Conservation (phyloP, 2,329 filamentous ascomycete genomes). For the Alternaria arborescens region DNA sequence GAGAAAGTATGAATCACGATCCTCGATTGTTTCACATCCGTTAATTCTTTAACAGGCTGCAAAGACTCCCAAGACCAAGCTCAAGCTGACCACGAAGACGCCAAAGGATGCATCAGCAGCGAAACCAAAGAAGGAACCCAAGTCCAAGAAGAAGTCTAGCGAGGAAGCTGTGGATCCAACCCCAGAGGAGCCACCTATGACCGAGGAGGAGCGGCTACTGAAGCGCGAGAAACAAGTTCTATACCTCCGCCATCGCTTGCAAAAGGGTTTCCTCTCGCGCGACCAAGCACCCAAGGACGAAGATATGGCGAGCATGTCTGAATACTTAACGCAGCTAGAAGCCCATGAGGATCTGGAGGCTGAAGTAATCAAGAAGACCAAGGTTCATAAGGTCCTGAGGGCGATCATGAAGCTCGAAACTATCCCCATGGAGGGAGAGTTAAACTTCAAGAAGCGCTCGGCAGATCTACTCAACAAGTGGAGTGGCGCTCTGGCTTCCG, state of each 20-base stretch:
- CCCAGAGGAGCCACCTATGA: slow-evolving; percentile 62
- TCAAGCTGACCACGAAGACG: slow-evolving; percentile 56
- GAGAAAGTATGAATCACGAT: slow-evolving; percentile 58
- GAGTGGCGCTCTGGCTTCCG: slow-evolving; percentile 74
- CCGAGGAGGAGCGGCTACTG: slow-evolving; percentile 63
- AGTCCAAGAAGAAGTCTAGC: slow-evolving; percentile 60
- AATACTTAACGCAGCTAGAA: slow-evolving; percentile 83
- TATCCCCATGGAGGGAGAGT: slow-evolving; percentile 84
- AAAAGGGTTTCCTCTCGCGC: slow-evolving; percentile 88
- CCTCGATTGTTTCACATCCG: background rate
- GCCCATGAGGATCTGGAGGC: slow-evolving; percentile 82
- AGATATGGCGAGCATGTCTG: slow-evolving; percentile 81
- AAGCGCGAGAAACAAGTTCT: slow-evolving; percentile 76
- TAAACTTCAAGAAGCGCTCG: slow-evolving; percentile 86
- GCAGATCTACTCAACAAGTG: slow-evolving; percentile 83
- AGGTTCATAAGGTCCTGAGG: slow-evolving; percentile 99
- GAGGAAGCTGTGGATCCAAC: slow-evolving; percentile 66
- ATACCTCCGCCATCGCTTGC: slow-evolving; percentile 91
- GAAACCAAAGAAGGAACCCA: slow-evolving; percentile 69
- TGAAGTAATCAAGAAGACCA: slow-evolving; percentile 86
- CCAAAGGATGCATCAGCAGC: slow-evolving; percentile 48
- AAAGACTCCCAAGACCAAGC: slow-evolving; percentile 61
- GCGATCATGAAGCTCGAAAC: slow-evolving; percentile 86
- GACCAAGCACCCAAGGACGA: slow-evolving; percentile 87
- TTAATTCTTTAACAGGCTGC: slow-evolving; percentile 53